These are phyloP conservation scores for Sporothrix phasma DNA, from an alignment of 2,329 filamentous ascomycete genomes.

Conservation along the genomic window DNA sequence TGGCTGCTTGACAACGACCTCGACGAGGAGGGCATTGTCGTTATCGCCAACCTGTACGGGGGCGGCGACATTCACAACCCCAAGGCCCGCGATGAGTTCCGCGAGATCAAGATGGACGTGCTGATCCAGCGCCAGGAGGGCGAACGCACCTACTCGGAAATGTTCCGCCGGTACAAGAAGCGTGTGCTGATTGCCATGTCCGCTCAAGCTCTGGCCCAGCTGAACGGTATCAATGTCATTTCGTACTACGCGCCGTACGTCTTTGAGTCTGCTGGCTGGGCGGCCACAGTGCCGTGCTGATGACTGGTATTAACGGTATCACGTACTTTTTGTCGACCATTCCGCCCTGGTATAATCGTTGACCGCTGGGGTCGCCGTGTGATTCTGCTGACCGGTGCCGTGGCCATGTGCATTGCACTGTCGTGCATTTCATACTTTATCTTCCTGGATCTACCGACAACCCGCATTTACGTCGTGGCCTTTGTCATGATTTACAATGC, in stretches of 20 bases:
- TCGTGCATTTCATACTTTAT: conserved; percentile 93
- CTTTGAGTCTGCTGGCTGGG: conserved; percentile 95
- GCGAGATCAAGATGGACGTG: conserved; percentile 98
- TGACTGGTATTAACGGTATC: conserved; percentile 88
- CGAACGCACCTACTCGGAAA: conserved; percentile 80
- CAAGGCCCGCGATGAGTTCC: conserved; percentile 89
- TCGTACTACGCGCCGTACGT: conserved; percentile 97
- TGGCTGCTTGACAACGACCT: conserved; percentile 97
- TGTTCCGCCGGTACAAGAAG: conserved; percentile 87
- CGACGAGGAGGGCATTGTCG: conserved; percentile 95
- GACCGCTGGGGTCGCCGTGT: conserved; percentile 82
- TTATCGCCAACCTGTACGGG: conserved; percentile 95
- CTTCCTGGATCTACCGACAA: conserved; percentile 69
- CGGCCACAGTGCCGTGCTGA: conserved; percentile 78
- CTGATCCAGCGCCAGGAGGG: conserved; percentile 89
- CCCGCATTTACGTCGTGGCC: conserved; percentile 75
- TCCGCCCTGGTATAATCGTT: conserved; percentile 92
- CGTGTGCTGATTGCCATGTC: conserved; percentile 99
- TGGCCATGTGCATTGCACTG: conserved; percentile 81
- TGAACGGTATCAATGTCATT: conserved; percentile 99
- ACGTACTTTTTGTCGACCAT: conserved; percentile 88
- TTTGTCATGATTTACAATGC: conserved; percentile 99
- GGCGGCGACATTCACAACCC: conserved; percentile 89
- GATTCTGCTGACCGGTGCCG: conserved; percentile 80
- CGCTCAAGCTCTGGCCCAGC: conserved; percentile 85